Conservation (phyloP, 75 land plant genomes). For the Adiantum capillusveneris region DNA sequence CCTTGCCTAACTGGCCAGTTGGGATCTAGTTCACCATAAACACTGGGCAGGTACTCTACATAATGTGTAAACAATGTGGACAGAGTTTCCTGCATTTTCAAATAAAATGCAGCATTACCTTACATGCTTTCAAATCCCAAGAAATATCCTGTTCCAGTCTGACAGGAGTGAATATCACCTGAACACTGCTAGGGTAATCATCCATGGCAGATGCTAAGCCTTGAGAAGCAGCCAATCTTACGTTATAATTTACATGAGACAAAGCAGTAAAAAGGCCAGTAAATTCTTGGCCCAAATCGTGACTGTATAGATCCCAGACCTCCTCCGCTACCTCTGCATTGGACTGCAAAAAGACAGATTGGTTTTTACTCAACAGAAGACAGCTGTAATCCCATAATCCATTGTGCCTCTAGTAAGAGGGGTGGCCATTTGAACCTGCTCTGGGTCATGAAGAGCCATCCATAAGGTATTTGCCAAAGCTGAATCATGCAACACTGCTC, state of each 20-base stretch:
- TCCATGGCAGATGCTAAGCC: constrained; percentile 88
- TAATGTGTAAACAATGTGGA: constrained; percentile 74
- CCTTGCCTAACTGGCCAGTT: constrained; percentile 96
- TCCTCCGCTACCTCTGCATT: constrained; percentile 90
- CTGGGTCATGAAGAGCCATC: constrained; percentile 94
- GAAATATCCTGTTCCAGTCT: too few species aligned
- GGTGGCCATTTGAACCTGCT: constrained; percentile 47
- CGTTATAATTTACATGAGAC: constrained; percentile 81
- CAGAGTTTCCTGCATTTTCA: constrained; percentile 60
- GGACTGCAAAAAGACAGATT: constrained; percentile 43
- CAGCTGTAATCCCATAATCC: too few species aligned
- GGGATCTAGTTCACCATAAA: constrained; percentile 42
- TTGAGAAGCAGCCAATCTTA: constrained; percentile 88
- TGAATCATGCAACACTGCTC: constrained; percentile 42
- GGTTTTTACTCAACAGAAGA: too few species aligned
- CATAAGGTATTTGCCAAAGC: constrained; percentile 70
- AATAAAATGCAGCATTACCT: too few species aligned
- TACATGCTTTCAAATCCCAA: too few species aligned
- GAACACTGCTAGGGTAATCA: constrained; percentile 75
- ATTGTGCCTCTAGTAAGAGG: neutral
- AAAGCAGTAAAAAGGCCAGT: constrained; percentile 72
- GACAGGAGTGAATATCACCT: constrained; percentile 29
- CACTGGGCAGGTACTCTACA: constrained; percentile 50
- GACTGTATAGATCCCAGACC: constrained; percentile 88
- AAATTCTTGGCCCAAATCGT: constrained; percentile 85